These are phyloP conservation scores for Aspergillus puulaauensis DNA, from an alignment of 2,329 filamentous ascomycete species.

Conservation along the genomic window DNA sequence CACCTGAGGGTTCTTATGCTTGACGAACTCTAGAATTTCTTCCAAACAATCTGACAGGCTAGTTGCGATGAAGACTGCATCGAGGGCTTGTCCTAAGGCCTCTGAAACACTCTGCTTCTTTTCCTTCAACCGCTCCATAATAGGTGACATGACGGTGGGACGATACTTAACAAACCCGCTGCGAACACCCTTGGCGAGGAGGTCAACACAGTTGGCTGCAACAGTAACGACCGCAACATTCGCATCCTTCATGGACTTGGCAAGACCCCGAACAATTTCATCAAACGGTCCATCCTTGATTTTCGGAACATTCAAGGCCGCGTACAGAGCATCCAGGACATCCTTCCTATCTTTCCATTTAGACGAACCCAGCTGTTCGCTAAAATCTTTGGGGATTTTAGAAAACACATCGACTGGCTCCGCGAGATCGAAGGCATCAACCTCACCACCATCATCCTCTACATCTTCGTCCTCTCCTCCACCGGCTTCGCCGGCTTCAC, in stretches of 20 bases:
- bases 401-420: constrained; percentile 84
- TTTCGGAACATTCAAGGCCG: constrained; percentile 75
- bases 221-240: constrained; percentile 93
- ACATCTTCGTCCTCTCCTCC: constrained; percentile 61
- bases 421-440: constrained; percentile 78
- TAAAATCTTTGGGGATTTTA: constrained; percentile 78
- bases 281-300: constrained; percentile 90
- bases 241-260: constrained; percentile 98
- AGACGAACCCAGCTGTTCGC: constrained; percentile 79
- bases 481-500: constrained; percentile 55
- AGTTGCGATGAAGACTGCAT: constrained; percentile 67
- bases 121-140: constrained; percentile 95
- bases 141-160: constrained; percentile 75
- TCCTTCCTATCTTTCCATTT: constrained; percentile 99
- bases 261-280: constrained; percentile 78
- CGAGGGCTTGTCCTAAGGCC: constrained; percentile 80
- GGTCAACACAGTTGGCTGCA: constrained; percentile 88
- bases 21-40: constrained; percentile 79
- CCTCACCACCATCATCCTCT: constrained; percentile 62
- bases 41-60: constrained; percentile 83
- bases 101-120: constrained; percentile 91
- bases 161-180: constrained; percentile 79
- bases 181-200: constrained; percentile 80
- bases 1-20: constrained; percentile 95
- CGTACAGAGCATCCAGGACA: constrained; percentile 77